phyloP scores from a whole-genome alignment of 306 rosid species.

The Vigna mungo region DNA sequence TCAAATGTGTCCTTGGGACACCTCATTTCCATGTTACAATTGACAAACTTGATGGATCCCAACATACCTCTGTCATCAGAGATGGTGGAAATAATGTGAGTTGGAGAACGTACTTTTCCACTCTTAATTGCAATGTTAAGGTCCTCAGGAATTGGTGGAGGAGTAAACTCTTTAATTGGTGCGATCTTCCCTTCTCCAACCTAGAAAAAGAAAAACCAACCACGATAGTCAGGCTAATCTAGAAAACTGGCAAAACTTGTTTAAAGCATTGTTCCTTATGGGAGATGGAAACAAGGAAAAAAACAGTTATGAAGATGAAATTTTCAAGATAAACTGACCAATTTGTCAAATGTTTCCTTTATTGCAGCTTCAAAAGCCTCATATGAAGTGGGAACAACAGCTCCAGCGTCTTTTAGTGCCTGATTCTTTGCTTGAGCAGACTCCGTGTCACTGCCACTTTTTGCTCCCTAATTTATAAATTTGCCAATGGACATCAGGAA shows the following conservation, averaged over 20 bases:
- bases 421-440: constrained; percentile 94
- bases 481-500: constrained; percentile 35
- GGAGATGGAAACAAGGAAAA: not conserved
- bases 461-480: constrained; percentile 74
- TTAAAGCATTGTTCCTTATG: not conserved
- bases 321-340: constrained; percentile 62
- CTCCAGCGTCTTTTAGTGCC: constrained; percentile 88
- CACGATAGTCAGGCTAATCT: constrained; percentile 9
- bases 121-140: constrained; percentile 82
- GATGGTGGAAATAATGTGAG: constrained; percentile 91
- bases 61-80: constrained; percentile 87
- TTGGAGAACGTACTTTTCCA: constrained; percentile 95
- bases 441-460: constrained; percentile 94
- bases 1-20: constrained; percentile 11
- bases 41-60: constrained; percentile 6
- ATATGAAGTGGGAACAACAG: constrained; percentile 86
- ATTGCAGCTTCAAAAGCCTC: constrained; percentile 77
- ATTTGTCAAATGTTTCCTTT: constrained; percentile 73
- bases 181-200: constrained; percentile 65
- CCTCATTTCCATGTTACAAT: constrained; percentile 1
- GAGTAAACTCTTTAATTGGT: constrained; percentile 72
- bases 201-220: constrained; percentile 48
- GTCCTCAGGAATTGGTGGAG: constrained; percentile 96
- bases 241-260: constrained; percentile 26
- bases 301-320: not conserved